Evolutionary conservation across 495 filamentous ascomycete species (phyloP).

Genomic region (Penicillium egyptiacum): DNA sequence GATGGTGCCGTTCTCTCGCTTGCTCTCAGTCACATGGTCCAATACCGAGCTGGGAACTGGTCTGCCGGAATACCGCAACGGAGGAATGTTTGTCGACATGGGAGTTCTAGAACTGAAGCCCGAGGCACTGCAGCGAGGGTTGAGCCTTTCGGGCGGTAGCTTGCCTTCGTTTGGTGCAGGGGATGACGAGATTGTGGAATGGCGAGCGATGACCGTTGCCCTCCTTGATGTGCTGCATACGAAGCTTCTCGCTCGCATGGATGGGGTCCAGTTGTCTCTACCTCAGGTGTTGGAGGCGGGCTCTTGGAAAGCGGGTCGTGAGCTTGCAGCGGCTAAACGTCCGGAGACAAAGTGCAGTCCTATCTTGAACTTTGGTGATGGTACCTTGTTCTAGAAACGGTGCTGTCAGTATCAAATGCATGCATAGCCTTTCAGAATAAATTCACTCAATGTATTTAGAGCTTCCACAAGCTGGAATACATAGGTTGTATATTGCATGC

Average conservation of each 20-base stretch:
- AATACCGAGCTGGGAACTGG: constrained; percentile 78
- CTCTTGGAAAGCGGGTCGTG: constrained; percentile 63
- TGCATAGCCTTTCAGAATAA: neutral
- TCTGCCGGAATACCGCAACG: constrained; percentile 85
- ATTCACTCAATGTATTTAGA: neutral
- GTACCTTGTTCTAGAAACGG: constrained; percentile 37
- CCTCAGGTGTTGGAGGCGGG: constrained; percentile 85
- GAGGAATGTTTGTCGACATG: constrained; percentile 79
- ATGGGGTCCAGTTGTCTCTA: constrained; percentile 62
- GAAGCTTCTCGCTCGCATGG: constrained; percentile 57
- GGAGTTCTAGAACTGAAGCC: constrained; percentile 76
- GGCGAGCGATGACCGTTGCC: constrained; percentile 79
- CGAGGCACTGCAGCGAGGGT: constrained; percentile 55
- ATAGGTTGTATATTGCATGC: neutral
- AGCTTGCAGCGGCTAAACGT: constrained; percentile 41
- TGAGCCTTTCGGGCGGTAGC: constrained; percentile 54
- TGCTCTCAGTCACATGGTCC: constrained; percentile 74
- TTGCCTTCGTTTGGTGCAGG: constrained; percentile 75
- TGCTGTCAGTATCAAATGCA: neutral
- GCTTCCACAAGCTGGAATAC: neutral
- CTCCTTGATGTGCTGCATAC: constrained; percentile 74
- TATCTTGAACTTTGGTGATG: constrained; percentile 46
- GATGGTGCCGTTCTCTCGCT: constrained; percentile 79
- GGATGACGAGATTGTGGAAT: constrained; percentile 86
- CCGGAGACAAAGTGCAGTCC: constrained; percentile 46